Conservation (phyloP, 129 eudicot genomes). For the Oenanthe sinensis region DNA sequence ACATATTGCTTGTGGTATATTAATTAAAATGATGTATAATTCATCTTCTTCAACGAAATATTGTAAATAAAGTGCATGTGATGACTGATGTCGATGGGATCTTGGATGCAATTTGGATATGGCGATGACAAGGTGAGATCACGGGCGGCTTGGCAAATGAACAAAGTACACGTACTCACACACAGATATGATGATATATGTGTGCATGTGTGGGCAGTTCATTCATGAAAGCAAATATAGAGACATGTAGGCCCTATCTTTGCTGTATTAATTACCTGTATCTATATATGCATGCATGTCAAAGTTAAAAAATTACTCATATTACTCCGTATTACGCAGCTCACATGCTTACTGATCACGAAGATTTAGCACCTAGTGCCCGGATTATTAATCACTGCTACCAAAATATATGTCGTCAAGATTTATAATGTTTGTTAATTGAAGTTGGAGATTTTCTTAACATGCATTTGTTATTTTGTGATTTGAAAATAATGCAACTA, state of each 20-base stretch:
- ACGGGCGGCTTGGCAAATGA: slow-evolving; percentile 5
- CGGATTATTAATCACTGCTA: background rate
- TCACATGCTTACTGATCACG: background rate
- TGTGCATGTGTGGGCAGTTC: slow-evolving; percentile 8
- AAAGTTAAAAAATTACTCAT: too few relatives aligned
- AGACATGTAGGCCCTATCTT: background rate
- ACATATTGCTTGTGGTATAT: too few relatives aligned
- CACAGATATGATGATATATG: slow-evolving; percentile 1
- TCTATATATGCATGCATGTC: background rate
- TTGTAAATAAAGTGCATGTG: background rate
- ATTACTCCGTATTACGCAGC: background rate
- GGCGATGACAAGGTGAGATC: background rate
- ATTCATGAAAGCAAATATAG: slow-evolving; percentile 2
- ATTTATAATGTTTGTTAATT: too few relatives aligned
- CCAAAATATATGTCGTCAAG: background rate
- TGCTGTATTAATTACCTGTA: background rate
- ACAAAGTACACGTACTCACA: background rate
- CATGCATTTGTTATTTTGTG: background rate
- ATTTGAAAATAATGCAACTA: background rate
- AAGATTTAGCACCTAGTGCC: background rate
- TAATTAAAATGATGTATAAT: background rate
- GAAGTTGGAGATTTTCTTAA: background rate
- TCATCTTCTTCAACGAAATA: background rate
- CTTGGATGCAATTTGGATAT: background rate
- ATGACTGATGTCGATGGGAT: too few relatives aligned